A percentile compares a stretch with the other conserved stretches of the same genome.
Conservation (phyloP, 2,329 filamentous ascomycete species). For the Diaporthe batatas region DNA sequence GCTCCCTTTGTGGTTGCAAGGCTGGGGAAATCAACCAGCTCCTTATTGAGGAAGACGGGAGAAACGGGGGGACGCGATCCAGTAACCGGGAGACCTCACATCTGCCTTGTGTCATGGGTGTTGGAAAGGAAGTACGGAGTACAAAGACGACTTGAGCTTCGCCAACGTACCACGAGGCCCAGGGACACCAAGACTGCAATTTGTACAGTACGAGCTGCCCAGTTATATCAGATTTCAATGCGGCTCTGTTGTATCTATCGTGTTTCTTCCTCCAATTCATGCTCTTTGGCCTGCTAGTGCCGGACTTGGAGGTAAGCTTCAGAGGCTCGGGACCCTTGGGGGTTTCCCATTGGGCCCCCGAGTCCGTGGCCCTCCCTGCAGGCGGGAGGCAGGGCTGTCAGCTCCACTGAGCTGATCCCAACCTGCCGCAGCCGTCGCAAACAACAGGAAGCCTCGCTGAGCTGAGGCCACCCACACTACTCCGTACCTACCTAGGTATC, state of each 20-base stretch:
- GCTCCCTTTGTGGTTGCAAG: background rate
- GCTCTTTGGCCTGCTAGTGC: conserved; percentile 13
- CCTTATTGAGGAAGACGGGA: conserved; percentile 1
- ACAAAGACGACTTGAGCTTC: background rate
- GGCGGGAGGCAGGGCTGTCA: conserved; percentile 17
- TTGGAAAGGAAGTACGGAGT: background rate
- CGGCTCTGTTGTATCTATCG: background rate
- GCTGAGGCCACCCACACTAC: background rate
- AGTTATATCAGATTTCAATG: background rate
- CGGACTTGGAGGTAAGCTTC: background rate
- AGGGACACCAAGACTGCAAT: background rate
- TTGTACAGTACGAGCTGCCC: background rate
- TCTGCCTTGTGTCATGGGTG: conserved; percentile 15
- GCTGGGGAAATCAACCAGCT: background rate
- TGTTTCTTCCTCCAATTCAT: background rate
- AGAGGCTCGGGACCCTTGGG: background rate
- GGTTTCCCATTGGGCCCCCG: conserved; percentile 8
- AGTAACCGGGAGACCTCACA: conserved; percentile 25
- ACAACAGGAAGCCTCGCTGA: conserved; percentile 16
- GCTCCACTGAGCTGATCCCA: conserved; percentile 27
- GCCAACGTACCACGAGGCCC: conserved; percentile 15
- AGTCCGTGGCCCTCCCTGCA: conserved; percentile 11
- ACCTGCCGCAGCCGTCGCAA: conserved; percentile 6
- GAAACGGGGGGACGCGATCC: conserved; percentile 1
- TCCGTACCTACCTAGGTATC: background rate